Evolutionary conservation across 2,329 filamentous ascomycete genomes (phyloP), one percentile per base, ranked within the genome.

Genomic region (Trichoderma harzianum): DNA sequence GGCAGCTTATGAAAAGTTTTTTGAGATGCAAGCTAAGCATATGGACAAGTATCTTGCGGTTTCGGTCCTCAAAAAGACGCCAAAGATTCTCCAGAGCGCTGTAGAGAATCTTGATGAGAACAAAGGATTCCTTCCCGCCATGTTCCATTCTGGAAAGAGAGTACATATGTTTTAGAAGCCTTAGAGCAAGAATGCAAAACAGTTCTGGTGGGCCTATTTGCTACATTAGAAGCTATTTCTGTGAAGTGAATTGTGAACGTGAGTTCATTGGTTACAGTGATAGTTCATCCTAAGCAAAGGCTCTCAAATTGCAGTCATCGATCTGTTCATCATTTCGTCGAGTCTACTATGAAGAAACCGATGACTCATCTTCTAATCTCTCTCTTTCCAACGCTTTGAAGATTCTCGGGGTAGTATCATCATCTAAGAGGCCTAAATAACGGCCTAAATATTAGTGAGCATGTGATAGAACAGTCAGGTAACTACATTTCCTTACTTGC

Each of bases 51-150:
- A 69, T 12, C 66, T 72, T 12, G 32, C 21, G 10, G 47, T 51
- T 18, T 30, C 26, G n/a, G 65, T 64, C 18, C 30, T 72, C 7
- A 70, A 72, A 18, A 43, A 34, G 36, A 72, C 71, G 10, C 71
- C 71, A 1, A 58, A 69, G 26, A 61, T 24, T 12, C 58, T 70
- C 5, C 65, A 57, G 47, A 32, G 34, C 7, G 66, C 43, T 12
- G 32, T 72, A 1, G 71, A 72, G n/a, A 71, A 65, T 30, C 21
- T 71, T 16, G 32, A 65, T 24, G 60, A 66, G 7, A 67, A 67
- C 28, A 66, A 32, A 39, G 51, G 51, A 21, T 71, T 60, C 24
- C 51, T 71, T 60, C 69, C 61, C 0, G 39, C 61, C 18, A 67
- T 71, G 69, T 71, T 71, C 28, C 43, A 67, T 39, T 71, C 47